A percentile compares a stretch with the other conserved stretches of the same genome.
phyloP scores from a whole-genome alignment of 768 basidiomycete species.

The Hortiboletus campestris region DNA sequence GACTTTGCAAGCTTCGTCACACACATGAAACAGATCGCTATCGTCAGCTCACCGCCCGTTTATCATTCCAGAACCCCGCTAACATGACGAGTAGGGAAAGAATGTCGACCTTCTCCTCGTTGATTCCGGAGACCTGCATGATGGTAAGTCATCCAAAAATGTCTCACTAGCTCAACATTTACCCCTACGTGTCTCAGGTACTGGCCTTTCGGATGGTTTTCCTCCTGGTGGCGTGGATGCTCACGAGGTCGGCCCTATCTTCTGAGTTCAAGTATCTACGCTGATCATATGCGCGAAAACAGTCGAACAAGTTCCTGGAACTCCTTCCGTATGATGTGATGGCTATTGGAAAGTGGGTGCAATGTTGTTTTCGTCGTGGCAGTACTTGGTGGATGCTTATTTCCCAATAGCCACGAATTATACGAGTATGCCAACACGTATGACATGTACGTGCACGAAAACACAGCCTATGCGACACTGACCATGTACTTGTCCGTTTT shows the following conservation, averaged over 20 bases:
- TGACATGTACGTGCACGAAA: conserved; percentile 50
- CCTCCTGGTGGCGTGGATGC: conserved; percentile 69
- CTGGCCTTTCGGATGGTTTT: conserved; percentile 75
- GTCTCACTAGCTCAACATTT: background rate
- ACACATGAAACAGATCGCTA: conserved; percentile 76
- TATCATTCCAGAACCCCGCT: background rate
- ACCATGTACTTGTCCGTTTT: background rate
- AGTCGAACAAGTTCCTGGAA: conserved; percentile 76
- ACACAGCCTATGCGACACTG: background rate
- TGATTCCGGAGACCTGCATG: conserved; percentile 78
- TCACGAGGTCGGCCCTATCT: conserved; percentile 52
- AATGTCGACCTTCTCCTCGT: conserved; percentile 83
- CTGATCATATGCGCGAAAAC: background rate
- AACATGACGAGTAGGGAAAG: conserved; percentile 40
- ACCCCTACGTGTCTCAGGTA: conserved; percentile 43
- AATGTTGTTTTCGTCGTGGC: background rate
- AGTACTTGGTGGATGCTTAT: background rate
- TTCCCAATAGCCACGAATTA: conserved; percentile 66
- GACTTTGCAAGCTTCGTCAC: conserved; percentile 84
- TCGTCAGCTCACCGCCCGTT: conserved; percentile 35
- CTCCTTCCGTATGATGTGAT: conserved; percentile 79
- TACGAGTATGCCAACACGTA: conserved; percentile 65
- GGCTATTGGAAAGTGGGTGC: conserved; percentile 78
- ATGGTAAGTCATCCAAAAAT: conserved; percentile 38
- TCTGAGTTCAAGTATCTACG: background rate